Conservation (phyloP, 345 rosid genomes). For the Rhizophora mangle region DNA sequence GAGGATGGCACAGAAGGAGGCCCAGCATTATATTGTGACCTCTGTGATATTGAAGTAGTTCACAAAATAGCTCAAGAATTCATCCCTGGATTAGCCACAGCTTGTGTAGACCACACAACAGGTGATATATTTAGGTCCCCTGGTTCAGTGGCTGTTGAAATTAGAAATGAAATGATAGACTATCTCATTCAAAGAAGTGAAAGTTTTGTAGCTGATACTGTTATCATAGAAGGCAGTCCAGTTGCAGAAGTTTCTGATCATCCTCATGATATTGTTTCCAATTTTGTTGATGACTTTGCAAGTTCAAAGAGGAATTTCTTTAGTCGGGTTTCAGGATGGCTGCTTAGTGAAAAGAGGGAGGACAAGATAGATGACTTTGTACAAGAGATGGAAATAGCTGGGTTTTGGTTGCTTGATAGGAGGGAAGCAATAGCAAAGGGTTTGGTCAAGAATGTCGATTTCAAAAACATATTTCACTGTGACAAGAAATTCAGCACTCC, state of each 20-base stretch:
- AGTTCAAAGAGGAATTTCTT: slow-evolving; percentile 63
- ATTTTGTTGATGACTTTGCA: slow-evolving; percentile 68
- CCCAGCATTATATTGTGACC: slow-evolving; percentile 56
- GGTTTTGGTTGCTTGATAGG: slow-evolving; percentile 65
- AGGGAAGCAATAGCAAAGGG: slow-evolving; percentile 56
- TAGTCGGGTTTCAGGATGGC: slow-evolving; percentile 81
- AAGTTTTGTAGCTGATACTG: slow-evolving; percentile 64
- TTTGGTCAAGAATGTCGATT: slow-evolving; percentile 73
- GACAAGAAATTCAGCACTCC: slow-evolving; percentile 50
- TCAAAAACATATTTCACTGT: slow-evolving; percentile 61
- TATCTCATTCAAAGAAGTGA: slow-evolving; percentile 70
- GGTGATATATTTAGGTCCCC: slow-evolving; percentile 74
- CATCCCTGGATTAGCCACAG: slow-evolving; percentile 74
- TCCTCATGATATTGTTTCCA: slow-evolving; percentile 67
- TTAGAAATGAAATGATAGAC: slow-evolving; percentile 70
- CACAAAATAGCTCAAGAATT: slow-evolving; percentile 56
- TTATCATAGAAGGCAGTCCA: slow-evolving; percentile 48
- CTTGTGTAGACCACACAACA: slow-evolving; percentile 81
- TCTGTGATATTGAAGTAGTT: slow-evolving; percentile 59
- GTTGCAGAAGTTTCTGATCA: slow-evolving; percentile 53
- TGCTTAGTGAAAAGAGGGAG: slow-evolving; percentile 79
- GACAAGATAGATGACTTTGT: slow-evolving; percentile 81
- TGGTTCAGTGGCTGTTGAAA: slow-evolving; percentile 67
- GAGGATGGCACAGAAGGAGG: slow-evolving; percentile 36
- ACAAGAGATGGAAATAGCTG: slow-evolving; percentile 80